Conservation (phyloP, 352 stramenopile genomes). For the Pythium scleroteichum region DNA sequence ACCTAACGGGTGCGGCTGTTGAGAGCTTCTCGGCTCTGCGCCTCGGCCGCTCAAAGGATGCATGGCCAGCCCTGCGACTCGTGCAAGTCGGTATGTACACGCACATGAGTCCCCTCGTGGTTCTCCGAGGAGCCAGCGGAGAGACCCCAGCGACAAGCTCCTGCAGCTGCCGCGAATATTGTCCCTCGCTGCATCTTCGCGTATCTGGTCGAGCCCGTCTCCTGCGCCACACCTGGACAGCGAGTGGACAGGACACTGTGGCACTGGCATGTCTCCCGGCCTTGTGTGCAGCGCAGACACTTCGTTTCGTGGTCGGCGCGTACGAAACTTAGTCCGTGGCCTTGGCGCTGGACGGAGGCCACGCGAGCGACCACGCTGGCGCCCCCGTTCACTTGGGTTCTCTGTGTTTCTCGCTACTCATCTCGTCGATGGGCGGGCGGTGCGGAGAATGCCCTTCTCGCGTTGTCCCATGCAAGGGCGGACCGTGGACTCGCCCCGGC, state of each 20-base stretch:
- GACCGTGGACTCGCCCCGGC: not conserved
- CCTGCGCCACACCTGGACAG: not conserved
- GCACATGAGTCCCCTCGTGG: no score
- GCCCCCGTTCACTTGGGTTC: not conserved
- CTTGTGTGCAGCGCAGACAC: not conserved
- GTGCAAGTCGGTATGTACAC: not conserved
- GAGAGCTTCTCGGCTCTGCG: no score
- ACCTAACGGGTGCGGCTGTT: slow-evolving; percentile 18
- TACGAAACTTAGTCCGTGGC: slow-evolving; percentile 3
- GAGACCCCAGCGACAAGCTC: not conserved
- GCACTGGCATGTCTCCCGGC: not conserved
- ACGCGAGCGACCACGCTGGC: not conserved
- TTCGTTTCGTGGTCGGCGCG: slow-evolving; percentile 4
- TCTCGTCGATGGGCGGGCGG: no score
- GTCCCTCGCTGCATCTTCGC: not conserved
- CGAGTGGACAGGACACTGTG: not conserved
- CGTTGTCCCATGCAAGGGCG: not conserved
- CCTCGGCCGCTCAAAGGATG: no score
- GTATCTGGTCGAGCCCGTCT: not conserved
- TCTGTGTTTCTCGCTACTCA: not conserved
- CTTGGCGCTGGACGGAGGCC: no score
- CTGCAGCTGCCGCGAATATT: slow-evolving; percentile 3
- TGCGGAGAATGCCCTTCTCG: not conserved
- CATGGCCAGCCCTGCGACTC: not conserved
- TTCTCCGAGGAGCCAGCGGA: not conserved